Conservation (phyloP, 1,139 yeast genomes). For the Pichia sp. region DNA sequence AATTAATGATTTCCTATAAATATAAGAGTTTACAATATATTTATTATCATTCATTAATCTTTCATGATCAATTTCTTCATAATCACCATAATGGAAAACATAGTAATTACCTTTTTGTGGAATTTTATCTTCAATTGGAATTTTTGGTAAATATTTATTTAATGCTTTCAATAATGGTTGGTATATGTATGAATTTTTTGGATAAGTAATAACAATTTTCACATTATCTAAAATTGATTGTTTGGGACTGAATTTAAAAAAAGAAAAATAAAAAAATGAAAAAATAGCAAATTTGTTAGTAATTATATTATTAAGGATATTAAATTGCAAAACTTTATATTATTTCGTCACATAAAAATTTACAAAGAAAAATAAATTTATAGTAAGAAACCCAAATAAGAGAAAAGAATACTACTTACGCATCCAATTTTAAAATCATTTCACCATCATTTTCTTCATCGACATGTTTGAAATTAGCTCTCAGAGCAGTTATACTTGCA, state of each 20-base stretch:
- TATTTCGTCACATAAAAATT: not conserved
- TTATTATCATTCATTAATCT: constrained; percentile 35
- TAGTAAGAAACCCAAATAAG: not conserved
- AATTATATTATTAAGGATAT: too few relatives aligned
- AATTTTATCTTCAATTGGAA: constrained; percentile 24
- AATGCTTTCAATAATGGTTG: constrained; percentile 39
- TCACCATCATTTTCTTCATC: constrained; percentile 44
- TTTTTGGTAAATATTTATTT: constrained; percentile 24
- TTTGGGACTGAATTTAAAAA: not conserved
- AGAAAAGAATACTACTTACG: constrained; percentile 5
- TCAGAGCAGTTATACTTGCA: constrained; percentile 74
- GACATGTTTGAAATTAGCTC: constrained; percentile 63
- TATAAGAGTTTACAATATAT: constrained; percentile 73
- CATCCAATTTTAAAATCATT: constrained; percentile 23
- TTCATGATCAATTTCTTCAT: constrained; percentile 83
- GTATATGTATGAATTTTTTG: constrained; percentile 48
- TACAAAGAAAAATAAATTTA: not conserved
- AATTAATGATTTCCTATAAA: constrained; percentile 81
- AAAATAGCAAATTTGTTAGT: not conserved
- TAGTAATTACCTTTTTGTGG: constrained; percentile 21
- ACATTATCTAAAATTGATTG: not conserved
- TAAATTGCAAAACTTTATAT: too few relatives aligned
- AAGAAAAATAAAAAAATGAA: not conserved
- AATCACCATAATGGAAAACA: constrained; percentile 78
- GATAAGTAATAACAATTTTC: constrained; percentile 22